Base-by-base conservation (phyloP, 192 early-diverging fungal species). In the Coemansia sp. region DNA sequence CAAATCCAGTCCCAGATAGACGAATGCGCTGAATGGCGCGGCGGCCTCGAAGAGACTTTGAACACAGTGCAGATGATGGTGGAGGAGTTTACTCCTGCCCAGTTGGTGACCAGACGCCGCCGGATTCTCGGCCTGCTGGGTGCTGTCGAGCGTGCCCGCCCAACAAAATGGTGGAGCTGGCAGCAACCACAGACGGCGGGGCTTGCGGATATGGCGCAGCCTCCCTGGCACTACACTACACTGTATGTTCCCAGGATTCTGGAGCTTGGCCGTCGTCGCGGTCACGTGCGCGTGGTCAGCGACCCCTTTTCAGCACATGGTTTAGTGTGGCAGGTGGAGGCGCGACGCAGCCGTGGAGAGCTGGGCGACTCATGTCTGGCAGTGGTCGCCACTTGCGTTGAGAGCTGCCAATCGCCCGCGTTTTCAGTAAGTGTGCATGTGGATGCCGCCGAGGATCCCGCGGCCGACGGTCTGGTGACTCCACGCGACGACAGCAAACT, bases 241-340 rank as follows among this genome's bases (percentile, higher is more conserved):
- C 38, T 81, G 0, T 10, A 34, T 21, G 66, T 81, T 50, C 60
- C 69, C 6, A 24, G 32, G 4, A 66, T 94, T 94, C 16, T 83
- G 66, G 27, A 99, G 80, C 69, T 94, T 96, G 38, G 91, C 86
- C 5, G 87, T 85, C 9, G 85, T 88, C 55, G 87, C 87, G 1
- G 93, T 85, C 22, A 99, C 88, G 31, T 95, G 87, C 76, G 70
- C 30, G 69, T 76, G 26, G 21, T 31, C 0, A 59, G 74, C 44
- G 64, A 66, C 14, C 38, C 54, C 25, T 59, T 75, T 14, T 23
- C 73, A 0, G 74, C 67, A 0, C 71, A 73, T 19, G 79, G 79
- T 52, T 56, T 60, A 0, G 63, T 73, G 38, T 81, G 73, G 73
- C 64, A 58, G 55, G 60, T 58, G 25, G 68, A 71, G 38, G 70